Conservation (phyloP, 2,329 filamentous ascomycete genomes). For the Spiromastix sp. region DNA sequence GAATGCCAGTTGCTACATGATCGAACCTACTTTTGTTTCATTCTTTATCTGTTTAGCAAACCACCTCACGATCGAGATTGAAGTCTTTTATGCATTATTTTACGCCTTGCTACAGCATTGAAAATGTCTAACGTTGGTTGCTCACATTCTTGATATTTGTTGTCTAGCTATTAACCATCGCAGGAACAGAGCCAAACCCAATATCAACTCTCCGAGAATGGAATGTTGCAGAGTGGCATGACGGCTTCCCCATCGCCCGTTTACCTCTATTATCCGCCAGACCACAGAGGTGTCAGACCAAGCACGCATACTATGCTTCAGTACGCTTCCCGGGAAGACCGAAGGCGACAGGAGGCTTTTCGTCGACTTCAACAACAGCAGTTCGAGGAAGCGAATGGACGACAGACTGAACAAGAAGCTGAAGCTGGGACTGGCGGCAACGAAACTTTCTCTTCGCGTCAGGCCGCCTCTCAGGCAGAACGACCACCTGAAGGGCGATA, state of each 20-base stretch:
- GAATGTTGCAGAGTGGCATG: slow-evolving; percentile 8
- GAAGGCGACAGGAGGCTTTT: slow-evolving; percentile 5
- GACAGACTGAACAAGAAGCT: background rate
- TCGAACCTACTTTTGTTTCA: too few relatives aligned
- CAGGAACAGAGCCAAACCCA: background rate
- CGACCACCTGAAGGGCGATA: too few relatives aligned
- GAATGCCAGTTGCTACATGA: too few relatives aligned
- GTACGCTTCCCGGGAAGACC: slow-evolving; percentile 9
- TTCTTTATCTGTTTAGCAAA: too few relatives aligned
- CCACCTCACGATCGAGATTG: too few relatives aligned
- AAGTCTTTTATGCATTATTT: background rate
- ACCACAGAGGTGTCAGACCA: slow-evolving; percentile 7
- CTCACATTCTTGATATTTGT: too few relatives aligned
- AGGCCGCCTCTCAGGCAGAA: background rate
- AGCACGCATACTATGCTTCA: slow-evolving; percentile 11
- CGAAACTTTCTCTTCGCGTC: background rate
- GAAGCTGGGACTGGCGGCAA: too few relatives aligned
- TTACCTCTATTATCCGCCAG: slow-evolving; percentile 10
- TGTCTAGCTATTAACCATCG: background rate
- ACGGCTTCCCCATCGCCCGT: slow-evolving; percentile 9
- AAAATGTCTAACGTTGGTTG: slow-evolving; percentile 3
- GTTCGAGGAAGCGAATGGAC: slow-evolving; percentile 1
- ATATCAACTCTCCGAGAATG: slow-evolving; percentile 6
- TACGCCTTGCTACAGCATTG: background rate
- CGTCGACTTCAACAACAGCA: slow-evolving; percentile 3